Conservation (phyloP, 2,329 filamentous ascomycete species). For the Aspergillus arachidicola region DNA sequence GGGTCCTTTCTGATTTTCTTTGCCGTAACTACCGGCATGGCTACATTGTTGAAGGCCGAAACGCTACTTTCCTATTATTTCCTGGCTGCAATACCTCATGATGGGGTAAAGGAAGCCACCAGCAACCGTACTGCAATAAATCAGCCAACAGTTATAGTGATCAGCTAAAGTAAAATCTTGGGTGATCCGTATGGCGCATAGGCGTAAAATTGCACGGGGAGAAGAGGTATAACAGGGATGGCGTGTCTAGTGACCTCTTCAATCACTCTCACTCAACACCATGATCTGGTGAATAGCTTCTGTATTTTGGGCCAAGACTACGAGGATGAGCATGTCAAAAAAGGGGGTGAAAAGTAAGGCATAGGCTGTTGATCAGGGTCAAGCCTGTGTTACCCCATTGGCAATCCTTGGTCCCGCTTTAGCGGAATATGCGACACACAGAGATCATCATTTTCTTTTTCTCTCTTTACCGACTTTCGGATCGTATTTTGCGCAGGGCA, state of each 20-base stretch:
- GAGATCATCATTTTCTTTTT: neutral
- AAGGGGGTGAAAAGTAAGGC: neutral
- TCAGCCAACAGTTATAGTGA: neutral
- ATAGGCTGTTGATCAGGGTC: neutral
- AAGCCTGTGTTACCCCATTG: neutral
- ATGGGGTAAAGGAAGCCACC: neutral
- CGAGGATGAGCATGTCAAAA: neutral
- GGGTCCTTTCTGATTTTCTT: neutral
- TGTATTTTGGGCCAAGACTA: neutral
- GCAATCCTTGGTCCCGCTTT: neutral
- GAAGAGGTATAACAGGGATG: neutral
- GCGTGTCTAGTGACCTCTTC: neutral
- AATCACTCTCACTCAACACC: no score
- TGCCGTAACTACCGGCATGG: neutral
- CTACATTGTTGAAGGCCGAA: neutral
- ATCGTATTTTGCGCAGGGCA: slow-evolving; percentile 8
- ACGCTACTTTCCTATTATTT: neutral
- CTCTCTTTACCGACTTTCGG: neutral
- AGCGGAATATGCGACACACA: neutral
- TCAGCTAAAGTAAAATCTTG: neutral
- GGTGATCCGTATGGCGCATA: neutral
- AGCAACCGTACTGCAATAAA: neutral
- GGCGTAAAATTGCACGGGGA: neutral
- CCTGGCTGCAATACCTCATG: neutral
- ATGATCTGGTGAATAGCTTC: neutral